A percentile compares a stretch with the other conserved stretches of the same genome.
These are phyloP conservation scores for Hippophae gyantsensis DNA, from an alignment of 306 rosid genomes.

Conservation along the genomic window DNA sequence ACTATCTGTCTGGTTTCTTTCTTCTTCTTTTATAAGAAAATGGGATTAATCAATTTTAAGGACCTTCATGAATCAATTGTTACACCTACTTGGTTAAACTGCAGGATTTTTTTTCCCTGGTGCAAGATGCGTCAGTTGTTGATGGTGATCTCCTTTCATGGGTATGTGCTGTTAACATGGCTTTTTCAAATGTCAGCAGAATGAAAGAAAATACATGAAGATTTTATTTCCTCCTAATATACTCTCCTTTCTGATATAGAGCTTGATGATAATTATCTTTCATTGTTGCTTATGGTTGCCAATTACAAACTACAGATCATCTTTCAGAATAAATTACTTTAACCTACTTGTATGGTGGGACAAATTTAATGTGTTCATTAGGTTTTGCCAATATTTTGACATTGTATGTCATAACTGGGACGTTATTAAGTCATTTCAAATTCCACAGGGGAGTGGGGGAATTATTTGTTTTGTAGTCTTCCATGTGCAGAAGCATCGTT, in stretches of 20 bases:
- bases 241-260: not conserved
- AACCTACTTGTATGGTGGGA: not conserved
- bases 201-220: not conserved
- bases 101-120: conserved; percentile 68
- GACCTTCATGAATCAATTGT: not conserved
- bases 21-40: not conserved
- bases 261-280: not conserved
- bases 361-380: not conserved
- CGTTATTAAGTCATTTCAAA: not conserved
- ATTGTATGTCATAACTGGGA: not conserved
- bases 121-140: conserved; percentile 54
- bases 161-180: conserved; percentile 40
- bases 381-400: not conserved
- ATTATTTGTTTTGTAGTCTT: too few relatives aligned
- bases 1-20: not conserved
- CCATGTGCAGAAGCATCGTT: too few relatives aligned
- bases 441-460: too few relatives aligned
- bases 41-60: conserved; percentile 3
- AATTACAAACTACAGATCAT: not conserved
- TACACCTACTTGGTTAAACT: conserved; percentile 10
- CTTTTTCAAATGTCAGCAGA: not conserved
- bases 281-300: not conserved
- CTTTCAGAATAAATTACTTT: not conserved
- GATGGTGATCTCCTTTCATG: conserved; percentile 85
- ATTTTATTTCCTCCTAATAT: conserved; percentile 1